Evolutionary conservation across 1,139 yeast genomes (phyloP), one percentile per base, ranked within the genome.

Genomic region (Yamadazyma conglobata): DNA sequence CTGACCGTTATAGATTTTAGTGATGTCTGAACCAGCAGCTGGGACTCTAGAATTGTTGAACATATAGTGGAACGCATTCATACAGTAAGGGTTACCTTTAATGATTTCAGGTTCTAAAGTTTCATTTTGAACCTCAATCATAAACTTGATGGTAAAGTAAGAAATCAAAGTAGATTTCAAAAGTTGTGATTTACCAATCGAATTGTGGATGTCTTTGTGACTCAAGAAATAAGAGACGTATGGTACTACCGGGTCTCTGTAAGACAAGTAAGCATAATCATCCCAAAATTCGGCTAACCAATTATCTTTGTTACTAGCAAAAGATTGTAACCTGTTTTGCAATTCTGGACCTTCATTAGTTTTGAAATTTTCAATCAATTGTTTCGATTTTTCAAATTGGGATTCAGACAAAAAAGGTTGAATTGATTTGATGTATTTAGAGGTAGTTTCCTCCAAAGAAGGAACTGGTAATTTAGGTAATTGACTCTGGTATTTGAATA

Each of bases 201-300:
- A 54, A 40, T 75, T 73, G 38, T 60, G 52, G 22, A 71, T 59
- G 48, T 85, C 91, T 57, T 78, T 80, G 67, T 89, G 96, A 33
- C 82, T 74, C 60, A 78, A 89, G 50, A 88, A 91, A 64, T 91
- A 91, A 9, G 95, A 85, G 23, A 87, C 96, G 54, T 79, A 88
- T 10, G 97, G 97, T 19, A 86, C 87, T 15, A 91, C 86, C 0
- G 97, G 95, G 56, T 87, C 97, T 46, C 94, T 76, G 62, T 87
- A 88, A 24, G 85, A 79, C 68, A 91, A 67, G 60, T 91, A 91
- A 19, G 96, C 95, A 47, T 83, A 87, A 50, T 85, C 85, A 57
- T 89, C 95, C 98, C 98, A 91, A 72, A 83, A 87, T 39, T 77
- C 83, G 33, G 86, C 77, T 51, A 91, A 73, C 98, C 98, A 91